Percentiles rank a stretch among this genome's conserved stretches.
These are phyloP conservation scores for Clavispora phyllophila DNA, from an alignment of 805 yeast species.

Conservation along the genomic window DNA sequence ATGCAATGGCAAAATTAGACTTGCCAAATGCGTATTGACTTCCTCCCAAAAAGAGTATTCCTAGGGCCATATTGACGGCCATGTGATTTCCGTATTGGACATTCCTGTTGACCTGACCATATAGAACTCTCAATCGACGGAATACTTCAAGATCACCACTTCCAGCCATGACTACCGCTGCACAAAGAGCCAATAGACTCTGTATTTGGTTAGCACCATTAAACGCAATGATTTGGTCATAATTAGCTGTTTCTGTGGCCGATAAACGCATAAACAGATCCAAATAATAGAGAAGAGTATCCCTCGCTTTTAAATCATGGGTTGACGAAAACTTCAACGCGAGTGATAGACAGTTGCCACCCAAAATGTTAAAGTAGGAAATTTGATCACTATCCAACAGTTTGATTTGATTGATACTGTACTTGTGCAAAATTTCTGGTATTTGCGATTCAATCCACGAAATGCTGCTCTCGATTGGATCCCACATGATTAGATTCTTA, in stretches of 20 bases:
- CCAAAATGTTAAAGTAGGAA: slow-evolving; percentile 57
- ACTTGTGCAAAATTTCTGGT: slow-evolving; percentile 41
- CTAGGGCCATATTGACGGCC: slow-evolving; percentile 78
- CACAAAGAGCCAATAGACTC: slow-evolving; percentile 56
- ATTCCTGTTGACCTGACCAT: slow-evolving; percentile 48
- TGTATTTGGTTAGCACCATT: slow-evolving; percentile 52
- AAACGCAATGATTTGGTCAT: slow-evolving; percentile 55
- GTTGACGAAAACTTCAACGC: slow-evolving; percentile 77
- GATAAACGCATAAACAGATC: slow-evolving; percentile 47
- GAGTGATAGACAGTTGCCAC: slow-evolving; percentile 71
- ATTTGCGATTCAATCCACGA: slow-evolving; percentile 57
- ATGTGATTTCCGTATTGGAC: slow-evolving; percentile 64
- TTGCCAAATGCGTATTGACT: slow-evolving; percentile 80
- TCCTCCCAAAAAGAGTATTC: slow-evolving; percentile 85
- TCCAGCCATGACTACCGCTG: slow-evolving; percentile 80
- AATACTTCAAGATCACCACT: slow-evolving; percentile 81
- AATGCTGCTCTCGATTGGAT: slow-evolving; percentile 41
- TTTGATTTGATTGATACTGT: slow-evolving; percentile 16
- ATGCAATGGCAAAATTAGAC: slow-evolving; percentile 60
- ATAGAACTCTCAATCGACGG: slow-evolving; percentile 65
- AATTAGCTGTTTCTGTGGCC: slow-evolving; percentile 37
- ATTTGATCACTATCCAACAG: slow-evolving; percentile 55
- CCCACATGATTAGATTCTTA: slow-evolving; percentile 69
- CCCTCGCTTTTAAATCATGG: slow-evolving; percentile 48
- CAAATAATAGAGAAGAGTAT: slow-evolving; percentile 48